A percentile compares a stretch with the other conserved stretches of the same genome.
Conservation (phyloP, 1,139 yeast genomes). For the Blastobotrys arbuscula region DNA sequence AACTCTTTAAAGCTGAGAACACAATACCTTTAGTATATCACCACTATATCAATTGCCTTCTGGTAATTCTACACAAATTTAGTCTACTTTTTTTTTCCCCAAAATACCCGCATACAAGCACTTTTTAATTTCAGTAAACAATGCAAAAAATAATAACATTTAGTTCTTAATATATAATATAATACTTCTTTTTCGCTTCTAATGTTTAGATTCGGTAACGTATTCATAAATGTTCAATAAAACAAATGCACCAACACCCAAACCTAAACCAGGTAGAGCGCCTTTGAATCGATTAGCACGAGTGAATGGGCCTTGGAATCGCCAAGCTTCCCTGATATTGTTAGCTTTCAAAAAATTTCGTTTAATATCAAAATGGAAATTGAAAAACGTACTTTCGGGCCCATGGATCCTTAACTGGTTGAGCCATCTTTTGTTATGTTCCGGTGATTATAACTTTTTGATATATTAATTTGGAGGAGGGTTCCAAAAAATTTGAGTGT, state of each 20-base stretch:
- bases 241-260: conserved; percentile 73
- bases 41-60: too few relatives aligned
- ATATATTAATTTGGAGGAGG: not conserved
- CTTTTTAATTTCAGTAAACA: too few relatives aligned
- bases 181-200: too few relatives aligned
- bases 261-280: conserved; percentile 79
- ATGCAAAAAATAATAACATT: too few relatives aligned
- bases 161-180: too few relatives aligned
- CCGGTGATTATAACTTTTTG: not conserved
- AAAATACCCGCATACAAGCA: too few relatives aligned
- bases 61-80: too few relatives aligned
- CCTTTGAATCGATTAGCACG: conserved; percentile 64
- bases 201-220: conserved; percentile 19
- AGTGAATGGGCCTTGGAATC: conserved; percentile 77
- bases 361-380: not conserved
- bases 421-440: conserved; percentile 19
- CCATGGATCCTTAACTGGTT: conserved; percentile 42
- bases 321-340: conserved; percentile 74
- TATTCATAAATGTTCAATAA: conserved; percentile 59
- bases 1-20: too few relatives aligned
- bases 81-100: too few relatives aligned
- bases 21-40: too few relatives aligned
- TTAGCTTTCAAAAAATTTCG: conserved; percentile 1
- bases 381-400: conserved; percentile 43
- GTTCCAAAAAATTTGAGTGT: not conserved